These are phyloP conservation scores for Macrocybe gigantea DNA, from an alignment of 768 basidiomycete species.

Conservation along the genomic window DNA sequence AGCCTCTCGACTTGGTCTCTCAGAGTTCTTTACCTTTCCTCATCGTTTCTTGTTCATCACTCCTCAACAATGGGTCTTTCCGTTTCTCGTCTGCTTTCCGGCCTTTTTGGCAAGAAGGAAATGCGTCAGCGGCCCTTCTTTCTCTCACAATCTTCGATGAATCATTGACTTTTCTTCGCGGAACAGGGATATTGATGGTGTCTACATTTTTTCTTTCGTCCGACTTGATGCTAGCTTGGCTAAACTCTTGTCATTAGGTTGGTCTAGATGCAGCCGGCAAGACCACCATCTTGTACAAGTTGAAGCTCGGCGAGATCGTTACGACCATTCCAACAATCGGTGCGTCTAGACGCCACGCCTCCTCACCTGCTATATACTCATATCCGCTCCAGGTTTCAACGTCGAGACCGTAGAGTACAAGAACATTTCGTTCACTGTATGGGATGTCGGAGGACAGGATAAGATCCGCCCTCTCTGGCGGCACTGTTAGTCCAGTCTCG, in stretches of 20 bases:
- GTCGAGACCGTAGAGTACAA: slow-evolving; percentile 99
- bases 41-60: slow-evolving; percentile 24
- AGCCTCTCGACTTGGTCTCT: slow-evolving; percentile 18
- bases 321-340: slow-evolving; percentile 99
- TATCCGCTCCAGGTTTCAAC: slow-evolving; percentile 78
- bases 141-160: slow-evolving; percentile 19
- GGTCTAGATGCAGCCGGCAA: slow-evolving; percentile 99
- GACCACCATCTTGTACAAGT: slow-evolving; percentile 97
- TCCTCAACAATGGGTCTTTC: slow-evolving; percentile 66
- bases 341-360: slow-evolving; percentile 32
- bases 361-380: slow-evolving; percentile 13
- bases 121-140: slow-evolving; percentile 73
- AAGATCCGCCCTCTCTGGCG: slow-evolving; percentile 99
- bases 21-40: slow-evolving; percentile 23
- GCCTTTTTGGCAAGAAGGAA: slow-evolving; percentile 97
- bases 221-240: slow-evolving; percentile 9
- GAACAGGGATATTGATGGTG: slow-evolving; percentile 93
- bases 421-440: slow-evolving; percentile 99
- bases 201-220: slow-evolving; percentile 10
- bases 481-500: slow-evolving; percentile 73
- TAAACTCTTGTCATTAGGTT: slow-evolving; percentile 47
- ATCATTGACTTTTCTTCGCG: slow-evolving; percentile 24
- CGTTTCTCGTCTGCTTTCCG: slow-evolving; percentile 68
- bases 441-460: slow-evolving; percentile 99
- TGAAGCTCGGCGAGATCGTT: slow-evolving; percentile 99